Evolutionary conservation across 2,329 filamentous ascomycete species (phyloP).

Genomic region (Ophiostoma himal-ulmi): DNA sequence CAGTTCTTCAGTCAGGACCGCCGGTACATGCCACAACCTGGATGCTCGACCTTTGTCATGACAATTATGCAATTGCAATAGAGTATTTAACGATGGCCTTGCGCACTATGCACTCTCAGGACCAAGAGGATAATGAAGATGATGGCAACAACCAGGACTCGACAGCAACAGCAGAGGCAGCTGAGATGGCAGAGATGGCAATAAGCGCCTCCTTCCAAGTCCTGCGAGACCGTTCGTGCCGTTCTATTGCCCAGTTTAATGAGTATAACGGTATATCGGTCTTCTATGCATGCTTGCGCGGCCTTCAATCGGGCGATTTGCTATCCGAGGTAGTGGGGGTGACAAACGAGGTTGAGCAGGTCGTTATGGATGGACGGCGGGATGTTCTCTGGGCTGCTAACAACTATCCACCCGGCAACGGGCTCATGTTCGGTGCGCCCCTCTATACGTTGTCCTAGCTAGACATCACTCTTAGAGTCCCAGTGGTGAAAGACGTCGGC

Average conservation of each 20-base stretch:
- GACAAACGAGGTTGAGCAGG: constrained; percentile 28
- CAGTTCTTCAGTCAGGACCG: neutral
- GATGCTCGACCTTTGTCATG: constrained; percentile 29
- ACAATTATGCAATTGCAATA: constrained; percentile 28
- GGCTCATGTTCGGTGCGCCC: neutral
- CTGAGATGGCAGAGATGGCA: neutral
- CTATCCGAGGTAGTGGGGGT: constrained; percentile 24
- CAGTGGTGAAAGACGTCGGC: constrained; percentile 21
- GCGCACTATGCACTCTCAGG: neutral
- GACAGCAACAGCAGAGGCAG: neutral
- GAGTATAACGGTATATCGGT: constrained; percentile 27
- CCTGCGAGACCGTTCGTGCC: constrained; percentile 25
- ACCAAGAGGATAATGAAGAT: neutral
- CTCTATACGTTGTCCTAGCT: constrained; percentile 12
- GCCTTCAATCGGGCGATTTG: constrained; percentile 20
- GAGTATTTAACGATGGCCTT: constrained; percentile 26
- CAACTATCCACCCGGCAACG: neutral
- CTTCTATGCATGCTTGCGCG: constrained; percentile 26
- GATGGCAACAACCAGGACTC: neutral
- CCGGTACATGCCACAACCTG: constrained; percentile 17
- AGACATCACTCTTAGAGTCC: constrained; percentile 25
- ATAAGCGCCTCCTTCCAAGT: constrained; percentile 19
- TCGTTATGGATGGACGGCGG: constrained; percentile 26
- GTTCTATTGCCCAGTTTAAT: constrained; percentile 28
- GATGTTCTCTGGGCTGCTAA: constrained; percentile 26